Base-by-base conservation (phyloP, 169 alveolate species). In the Plasmodium relictum region DNA sequence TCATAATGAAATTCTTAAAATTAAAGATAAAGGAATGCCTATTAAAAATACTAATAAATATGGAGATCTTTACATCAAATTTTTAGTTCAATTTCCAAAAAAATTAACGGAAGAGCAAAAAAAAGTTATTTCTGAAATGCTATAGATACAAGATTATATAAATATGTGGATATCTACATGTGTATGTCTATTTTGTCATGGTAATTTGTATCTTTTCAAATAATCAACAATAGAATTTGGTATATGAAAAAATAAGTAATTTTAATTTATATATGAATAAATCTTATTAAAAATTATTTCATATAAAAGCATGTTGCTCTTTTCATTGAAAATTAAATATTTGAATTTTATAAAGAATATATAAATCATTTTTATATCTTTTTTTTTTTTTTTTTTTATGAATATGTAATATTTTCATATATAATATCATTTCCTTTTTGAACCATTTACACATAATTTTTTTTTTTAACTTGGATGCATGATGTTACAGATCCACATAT, bases 11-110 rank as follows among this genome's bases (percentile, higher is more conserved):
- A 86, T 95, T 45, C 86, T 95, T 71, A 92, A 73, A 71, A 56
- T 95, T 6, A 88, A 69, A 41, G 88, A 92, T 31, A 95, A 93
- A 62, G 97, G 97, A 18, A 94, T 95, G 97, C 97, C 97, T 10
- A 85, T 83, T 56, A 70, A 66, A 65, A 91, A 93, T 42, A 18
- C 94, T 37, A 88, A 71, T n/a, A 92, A 83, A 62, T 92, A 37
- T 73, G 97, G 97, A 24, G 95, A 95, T 58, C 78, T 95, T 61
- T 93, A 93, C 74, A 92, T 95, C 31, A 88, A 95, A 37, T 58
- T 95, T 42, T 91, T 74, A 20, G 95, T 95, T 69, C 90, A 59
- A 31, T 94, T 93, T 92, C 97, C 97, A 16, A 89, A 94, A 37
- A 61, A 85, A 37, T 72, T 95, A 26, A 91, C 92, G 39, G 93